phyloP scores from a whole-genome alignment of 306 rosid genomes.

The Spatholobus suberectus region DNA sequence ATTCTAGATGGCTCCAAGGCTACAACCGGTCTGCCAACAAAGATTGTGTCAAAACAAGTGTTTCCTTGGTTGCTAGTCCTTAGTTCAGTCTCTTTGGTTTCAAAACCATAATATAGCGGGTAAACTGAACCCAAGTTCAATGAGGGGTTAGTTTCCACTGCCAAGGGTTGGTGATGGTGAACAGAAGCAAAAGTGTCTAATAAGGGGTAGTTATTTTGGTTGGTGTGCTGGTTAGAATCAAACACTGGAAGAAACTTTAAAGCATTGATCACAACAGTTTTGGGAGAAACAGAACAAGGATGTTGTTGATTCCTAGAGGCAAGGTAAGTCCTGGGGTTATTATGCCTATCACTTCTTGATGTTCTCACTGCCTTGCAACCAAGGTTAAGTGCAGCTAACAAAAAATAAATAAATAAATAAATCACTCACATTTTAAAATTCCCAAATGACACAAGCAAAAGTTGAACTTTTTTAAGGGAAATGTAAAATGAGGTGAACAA shows the following conservation, averaged over 20 bases:
- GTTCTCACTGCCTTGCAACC: slow-evolving; percentile 91
- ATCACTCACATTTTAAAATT: not conserved
- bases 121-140: slow-evolving; percentile 74
- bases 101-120: slow-evolving; percentile 77
- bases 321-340: slow-evolving; percentile 84
- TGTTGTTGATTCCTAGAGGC: slow-evolving; percentile 71
- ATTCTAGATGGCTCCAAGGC: slow-evolving; percentile 57
- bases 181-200: slow-evolving; percentile 52
- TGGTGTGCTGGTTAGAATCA: slow-evolving; percentile 53
- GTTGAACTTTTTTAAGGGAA: slow-evolving; percentile 27
- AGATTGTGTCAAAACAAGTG: slow-evolving; percentile 51
- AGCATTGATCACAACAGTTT: slow-evolving; percentile 56
- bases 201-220: slow-evolving; percentile 54
- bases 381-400: slow-evolving; percentile 90
- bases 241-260: slow-evolving; percentile 52
- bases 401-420: slow-evolving; percentile 40
- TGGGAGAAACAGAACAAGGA: slow-evolving; percentile 53
- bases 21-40: slow-evolving; percentile 73
- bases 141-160: slow-evolving; percentile 53
- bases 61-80: slow-evolving; percentile 46
- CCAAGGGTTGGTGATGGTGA: slow-evolving; percentile 50
- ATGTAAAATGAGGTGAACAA: slow-evolving; percentile 30
- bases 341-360: slow-evolving; percentile 94
- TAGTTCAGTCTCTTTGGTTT: slow-evolving; percentile 46
- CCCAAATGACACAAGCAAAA: slow-evolving; percentile 31